Percentiles rank a stretch among this genome's conserved stretches.
Evolutionary conservation across 176 grass and related monocot genomes (phyloP).

Genomic region (Zoysia japonica): DNA sequence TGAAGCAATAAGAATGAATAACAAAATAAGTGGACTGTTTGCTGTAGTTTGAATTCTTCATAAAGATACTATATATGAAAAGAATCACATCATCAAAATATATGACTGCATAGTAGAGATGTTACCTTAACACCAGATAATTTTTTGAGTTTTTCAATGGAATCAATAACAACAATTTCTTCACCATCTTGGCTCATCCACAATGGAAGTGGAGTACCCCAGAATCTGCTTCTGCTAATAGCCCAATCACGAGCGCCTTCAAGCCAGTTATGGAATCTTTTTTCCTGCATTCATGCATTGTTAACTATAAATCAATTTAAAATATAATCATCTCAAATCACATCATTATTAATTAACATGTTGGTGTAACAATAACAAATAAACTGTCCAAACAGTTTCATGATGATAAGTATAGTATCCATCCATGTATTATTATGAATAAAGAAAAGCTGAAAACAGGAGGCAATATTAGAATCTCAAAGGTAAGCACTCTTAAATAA

Average conservation of each 20-base stretch:
- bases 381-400: constrained; percentile 26
- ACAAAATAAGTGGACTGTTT: not conserved
- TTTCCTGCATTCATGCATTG: constrained; percentile 62
- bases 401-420: not conserved
- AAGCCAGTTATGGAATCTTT: constrained; percentile 97
- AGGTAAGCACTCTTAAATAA: not conserved
- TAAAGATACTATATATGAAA: constrained; percentile 25
- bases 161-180: constrained; percentile 92
- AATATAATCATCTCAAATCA: constrained; percentile 19
- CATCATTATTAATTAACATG: constrained; percentile 24
- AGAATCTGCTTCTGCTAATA: constrained; percentile 96
- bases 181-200: constrained; percentile 93
- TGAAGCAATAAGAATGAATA: constrained; percentile 13
- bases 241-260: constrained; percentile 99
- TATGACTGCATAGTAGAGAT: constrained; percentile 21
- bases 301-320: constrained; percentile 23
- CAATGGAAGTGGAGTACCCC: constrained; percentile 95
- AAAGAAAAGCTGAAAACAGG: constrained; percentile 7
- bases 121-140: constrained; percentile 92
- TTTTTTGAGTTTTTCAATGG: constrained; percentile 87
- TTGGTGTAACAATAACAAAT: not conserved
- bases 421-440: constrained; percentile 10
- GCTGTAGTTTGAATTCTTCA: not conserved
- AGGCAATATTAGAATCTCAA: not conserved
- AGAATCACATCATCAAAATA: constrained; percentile 29